Conservation (phyloP, 306 rosid genomes). For the Acmispon strigosus region DNA sequence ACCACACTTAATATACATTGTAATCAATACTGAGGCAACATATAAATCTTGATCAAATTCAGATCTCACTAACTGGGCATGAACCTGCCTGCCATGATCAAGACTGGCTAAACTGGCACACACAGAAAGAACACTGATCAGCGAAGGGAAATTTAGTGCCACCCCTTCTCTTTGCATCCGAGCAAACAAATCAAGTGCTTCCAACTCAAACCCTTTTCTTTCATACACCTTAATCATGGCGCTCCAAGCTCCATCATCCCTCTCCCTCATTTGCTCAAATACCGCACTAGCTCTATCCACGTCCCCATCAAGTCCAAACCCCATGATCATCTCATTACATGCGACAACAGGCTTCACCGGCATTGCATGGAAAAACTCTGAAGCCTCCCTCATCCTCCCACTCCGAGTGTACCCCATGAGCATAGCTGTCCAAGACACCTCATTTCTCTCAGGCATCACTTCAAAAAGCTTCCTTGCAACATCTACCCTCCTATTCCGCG, state of each 20-base stretch:
- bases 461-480: conserved; percentile 54
- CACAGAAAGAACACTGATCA: conserved; percentile 44
- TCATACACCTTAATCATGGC: conserved; percentile 51
- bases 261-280: conserved; percentile 46
- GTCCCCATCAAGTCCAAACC: conserved; percentile 33
- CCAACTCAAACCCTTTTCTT: conserved; percentile 42
- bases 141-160: conserved; percentile 37
- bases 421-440: conserved; percentile 57
- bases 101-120: conserved; percentile 48
- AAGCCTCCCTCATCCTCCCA: conserved; percentile 50
- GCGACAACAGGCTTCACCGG: conserved; percentile 31
- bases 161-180: conserved; percentile 49
- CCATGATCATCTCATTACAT: conserved; percentile 49
- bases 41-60: conserved; percentile 40
- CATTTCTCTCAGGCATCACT: conserved; percentile 50
- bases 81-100: conserved; percentile 48
- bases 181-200: conserved; percentile 40
- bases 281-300: conserved; percentile 27
- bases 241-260: conserved; percentile 48
- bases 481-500: conserved; percentile 38
- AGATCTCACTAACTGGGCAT: conserved; percentile 41
- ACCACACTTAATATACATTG: conserved; percentile 61
- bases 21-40: conserved; percentile 46
- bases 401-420: conserved; percentile 43
- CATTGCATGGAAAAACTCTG: conserved; percentile 43